phyloP scores from a whole-genome alignment of 148 eudicot genomes.

The Fagopyrum homotropicum region DNA sequence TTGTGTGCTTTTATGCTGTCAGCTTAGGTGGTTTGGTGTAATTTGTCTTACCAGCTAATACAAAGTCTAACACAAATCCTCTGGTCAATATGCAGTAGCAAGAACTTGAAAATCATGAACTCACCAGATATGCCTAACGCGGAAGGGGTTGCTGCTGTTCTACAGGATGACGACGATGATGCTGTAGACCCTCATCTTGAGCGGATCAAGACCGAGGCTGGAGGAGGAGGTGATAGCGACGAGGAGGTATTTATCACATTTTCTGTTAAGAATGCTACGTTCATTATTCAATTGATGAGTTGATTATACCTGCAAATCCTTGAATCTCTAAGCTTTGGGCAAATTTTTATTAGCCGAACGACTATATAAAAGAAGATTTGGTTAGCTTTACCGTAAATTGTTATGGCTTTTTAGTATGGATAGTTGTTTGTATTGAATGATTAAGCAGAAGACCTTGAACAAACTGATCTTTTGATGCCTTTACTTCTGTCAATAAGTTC shows the following conservation, averaged over 20 bases:
- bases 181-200: constrained; percentile 88
- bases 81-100: constrained; percentile 41
- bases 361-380: not conserved
- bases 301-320: not conserved
- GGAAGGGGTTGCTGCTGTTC: constrained; percentile 58
- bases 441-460: not conserved
- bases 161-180: constrained; percentile 63
- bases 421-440: not conserved
- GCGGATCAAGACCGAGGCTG: constrained; percentile 72
- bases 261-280: too few relatives aligned
- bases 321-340: not conserved
- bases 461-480: not conserved
- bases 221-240: constrained; percentile 77
- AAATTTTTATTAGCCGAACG: not conserved
- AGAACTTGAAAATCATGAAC: constrained; percentile 77
- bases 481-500: not conserved
- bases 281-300: not conserved
- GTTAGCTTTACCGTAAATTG: not conserved
- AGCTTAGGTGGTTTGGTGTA: not conserved
- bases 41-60: not conserved
- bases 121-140: constrained; percentile 34
- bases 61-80: constrained; percentile 9
- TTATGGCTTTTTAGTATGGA: too few relatives aligned
- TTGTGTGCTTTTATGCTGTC: not conserved
- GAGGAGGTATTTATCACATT: constrained; percentile 51